These are phyloP conservation scores for Parsonsia alboflavescens DNA, from an alignment of 257 asterid species.

Conservation along the genomic window DNA sequence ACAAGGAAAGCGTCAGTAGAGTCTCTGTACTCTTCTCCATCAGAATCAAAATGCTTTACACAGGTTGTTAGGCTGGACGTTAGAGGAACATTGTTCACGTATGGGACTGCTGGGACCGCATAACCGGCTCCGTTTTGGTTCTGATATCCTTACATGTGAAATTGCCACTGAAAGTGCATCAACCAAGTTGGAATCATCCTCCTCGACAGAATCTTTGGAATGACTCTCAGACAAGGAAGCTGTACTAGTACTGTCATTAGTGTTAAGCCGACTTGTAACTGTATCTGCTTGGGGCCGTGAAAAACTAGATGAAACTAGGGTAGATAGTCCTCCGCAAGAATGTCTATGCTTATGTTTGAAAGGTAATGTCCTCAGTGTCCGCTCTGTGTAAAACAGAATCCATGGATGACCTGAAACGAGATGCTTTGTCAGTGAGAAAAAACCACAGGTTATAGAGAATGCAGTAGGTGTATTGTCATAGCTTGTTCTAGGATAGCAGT, in stretches of 20 bases:
- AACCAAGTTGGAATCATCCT: slow-evolving; percentile 36
- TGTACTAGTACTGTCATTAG: background rate
- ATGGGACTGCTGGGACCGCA: slow-evolving; percentile 38
- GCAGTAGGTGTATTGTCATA: background rate
- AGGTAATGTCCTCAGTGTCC: slow-evolving; percentile 27
- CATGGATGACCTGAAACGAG: slow-evolving; percentile 44
- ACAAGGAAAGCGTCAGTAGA: background rate
- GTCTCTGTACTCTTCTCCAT: slow-evolving; percentile 19
- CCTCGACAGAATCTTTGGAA: slow-evolving; percentile 22
- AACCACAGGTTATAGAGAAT: background rate
- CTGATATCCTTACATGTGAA: slow-evolving; percentile 42
- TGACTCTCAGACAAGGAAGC: slow-evolving; percentile 16
- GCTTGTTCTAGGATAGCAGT: background rate
- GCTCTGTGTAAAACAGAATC: slow-evolving; percentile 41
- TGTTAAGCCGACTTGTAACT: slow-evolving; percentile 1
- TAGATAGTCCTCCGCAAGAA: slow-evolving; percentile 21
- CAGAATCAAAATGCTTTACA: slow-evolving; percentile 42
- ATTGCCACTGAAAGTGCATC: slow-evolving; percentile 45
- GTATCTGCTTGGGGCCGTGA: slow-evolving; percentile 21
- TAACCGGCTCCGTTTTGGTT: slow-evolving; percentile 41
- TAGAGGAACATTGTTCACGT: slow-evolving; percentile 48
- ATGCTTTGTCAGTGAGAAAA: background rate
- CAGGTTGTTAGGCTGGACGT: slow-evolving; percentile 38
- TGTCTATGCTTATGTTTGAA: slow-evolving; percentile 30
- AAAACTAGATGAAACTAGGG: slow-evolving; percentile 17